Conservation (phyloP, 148 eudicot genomes). For the Cornus suecica region DNA sequence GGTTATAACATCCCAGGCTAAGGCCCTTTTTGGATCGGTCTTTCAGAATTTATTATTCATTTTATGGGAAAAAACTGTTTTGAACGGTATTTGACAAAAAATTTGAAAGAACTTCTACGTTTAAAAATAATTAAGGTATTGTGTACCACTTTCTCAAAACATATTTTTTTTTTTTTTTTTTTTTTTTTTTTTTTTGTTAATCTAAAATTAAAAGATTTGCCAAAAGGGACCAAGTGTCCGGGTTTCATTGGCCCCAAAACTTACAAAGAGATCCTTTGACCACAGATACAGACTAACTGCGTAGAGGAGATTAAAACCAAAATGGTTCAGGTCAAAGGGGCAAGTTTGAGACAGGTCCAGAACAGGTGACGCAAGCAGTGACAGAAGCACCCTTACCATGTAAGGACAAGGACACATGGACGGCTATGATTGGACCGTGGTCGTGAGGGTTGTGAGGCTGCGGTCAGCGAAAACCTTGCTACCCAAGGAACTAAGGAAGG, state of each 20-base stretch:
- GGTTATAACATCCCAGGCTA: too few species aligned
- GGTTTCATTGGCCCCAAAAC: not conserved
- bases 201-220: too few species aligned
- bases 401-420: constrained; percentile 3
- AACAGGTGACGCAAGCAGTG: constrained; percentile 23
- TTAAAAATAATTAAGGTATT: too few species aligned
- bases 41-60: too few species aligned
- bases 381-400: not conserved
- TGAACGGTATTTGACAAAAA: too few species aligned
- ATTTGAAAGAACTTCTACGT: too few species aligned
- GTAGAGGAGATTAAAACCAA: constrained; percentile 1
- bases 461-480: not conserved
- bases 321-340: constrained; percentile 12
- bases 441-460: not conserved
- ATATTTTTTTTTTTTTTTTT: too few species aligned
- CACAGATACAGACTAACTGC: not conserved
- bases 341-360: not conserved
- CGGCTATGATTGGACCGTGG: not conserved
- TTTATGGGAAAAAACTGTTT: too few species aligned
- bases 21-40: too few species aligned
- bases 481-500: not conserved
- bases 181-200: too few species aligned
- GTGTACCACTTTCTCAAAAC: too few species aligned
- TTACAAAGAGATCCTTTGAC: not conserved
- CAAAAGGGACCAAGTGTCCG: too few species aligned